Base-by-base conservation (phyloP, 2,329 filamentous ascomycete genomes). In the Trichophyton rubrum region DNA sequence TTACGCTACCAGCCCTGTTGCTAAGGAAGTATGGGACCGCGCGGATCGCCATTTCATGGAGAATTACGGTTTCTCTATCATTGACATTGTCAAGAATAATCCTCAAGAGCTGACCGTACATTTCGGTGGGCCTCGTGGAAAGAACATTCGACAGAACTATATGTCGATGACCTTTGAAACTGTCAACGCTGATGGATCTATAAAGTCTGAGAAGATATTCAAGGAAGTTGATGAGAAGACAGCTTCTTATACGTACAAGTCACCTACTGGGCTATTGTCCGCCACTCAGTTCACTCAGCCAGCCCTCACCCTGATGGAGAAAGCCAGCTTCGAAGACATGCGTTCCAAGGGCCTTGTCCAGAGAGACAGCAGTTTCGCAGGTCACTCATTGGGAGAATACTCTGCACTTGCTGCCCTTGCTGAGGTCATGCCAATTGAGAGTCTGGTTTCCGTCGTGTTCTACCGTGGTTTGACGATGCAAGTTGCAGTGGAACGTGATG, bases 161-260 rank as follows among this genome's bases (percentile, higher is more conserved):
- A 97, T 97, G 88, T 86, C 92, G 62, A 99, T 99, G 93, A 97
- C 92, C 56, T 99, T 97, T 75, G 93, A 99, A 79, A 95, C 92
- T n/a, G 90, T 99, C 59, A 88, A 87, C 62, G 79, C 89, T 1
- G 93, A 99, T 73, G 93, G 93, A 27, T 84, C 84, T 40, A 90
- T 96, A 79, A 97, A 96, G 77, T 96, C 93, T 0, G 93, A 99
- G 81, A 95, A 92, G 78, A 99, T 99, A 72, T 99, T 99, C 83
- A 97, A 99, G 80, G 91, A 95, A 70, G 91, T 99, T 68, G 84
- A 87, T 69, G 93, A 97, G 77, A 86, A 82, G 71, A 97, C 92
- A 1, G 89, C 88, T 4, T 97, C 89, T 0, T 99, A 99, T 81
- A 99, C 93, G 1, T 99, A 97, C 81, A 85, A 88, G 62, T 99